Base-by-base conservation (phyloP, 805 yeast genomes). In the Candida dendrica region DNA sequence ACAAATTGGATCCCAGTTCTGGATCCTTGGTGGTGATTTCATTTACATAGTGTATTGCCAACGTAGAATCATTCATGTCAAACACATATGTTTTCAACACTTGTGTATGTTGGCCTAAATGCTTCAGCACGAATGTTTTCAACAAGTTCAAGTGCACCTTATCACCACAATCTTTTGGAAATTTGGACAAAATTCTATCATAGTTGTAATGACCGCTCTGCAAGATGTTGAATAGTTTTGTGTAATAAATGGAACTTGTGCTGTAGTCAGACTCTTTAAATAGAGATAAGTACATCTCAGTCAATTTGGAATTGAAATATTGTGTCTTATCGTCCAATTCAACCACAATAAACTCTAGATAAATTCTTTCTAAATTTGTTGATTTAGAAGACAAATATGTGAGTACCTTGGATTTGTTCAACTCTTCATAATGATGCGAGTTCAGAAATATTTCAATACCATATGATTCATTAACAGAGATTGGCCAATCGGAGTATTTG, bases 31-130 rank as follows among this genome's bases (percentile, higher is more conserved):
- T 43, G 4, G 71, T 74, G 0, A 84, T 62, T 4, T 64, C 64
- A 1, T 72, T 59, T 47, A 93, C 81, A 51, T 84, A 84, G 3
- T 62, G 55, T 45, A 82, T 71, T 0, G 95, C 84, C n/a, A 66
- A 63, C 17, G 60, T 60, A 38, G 75, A 69, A 53, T 83, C 83
- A 3, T 73, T 61, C 36, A 85, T 59, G 17, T 78, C 77, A 38
- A 74, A 68, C 37, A 76, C 77, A 20, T 79, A 67, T 2, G 87
- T 73, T 42, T 76, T 75, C 15, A 91, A 62, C 0, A 87, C 81
- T 39, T 77, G 72, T 10, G 71, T 69, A 53, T 85, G 86, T 40
- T 77, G 77, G 1, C 76, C 79, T 35, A 84, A 53, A 44, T 76
- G 72, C 37, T 72, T 71, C 41, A 83, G 68, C 2, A 89, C 74